These are phyloP conservation scores for Mycena floridula DNA, from an alignment of 768 basidiomycete genomes.

Conservation along the genomic window DNA sequence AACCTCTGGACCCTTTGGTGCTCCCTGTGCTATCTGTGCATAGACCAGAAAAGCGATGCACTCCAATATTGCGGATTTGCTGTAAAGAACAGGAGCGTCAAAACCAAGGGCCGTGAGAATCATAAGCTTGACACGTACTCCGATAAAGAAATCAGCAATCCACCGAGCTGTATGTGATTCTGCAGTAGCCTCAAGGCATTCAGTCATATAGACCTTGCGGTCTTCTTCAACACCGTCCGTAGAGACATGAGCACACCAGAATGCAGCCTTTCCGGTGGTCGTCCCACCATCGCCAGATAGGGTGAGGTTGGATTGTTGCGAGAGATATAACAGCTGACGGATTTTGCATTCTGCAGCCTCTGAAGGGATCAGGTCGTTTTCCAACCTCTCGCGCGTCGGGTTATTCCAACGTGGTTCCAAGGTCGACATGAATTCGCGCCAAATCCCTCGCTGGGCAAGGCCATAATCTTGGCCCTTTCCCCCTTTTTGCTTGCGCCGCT, in stretches of 20 bases:
- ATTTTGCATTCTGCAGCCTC: slow-evolving; percentile 7
- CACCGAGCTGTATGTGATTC: slow-evolving; percentile 23
- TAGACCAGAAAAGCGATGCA: slow-evolving; percentile 13
- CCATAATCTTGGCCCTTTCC: too few relatives aligned
- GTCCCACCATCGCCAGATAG: slow-evolving; percentile 22
- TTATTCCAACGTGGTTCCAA: not conserved
- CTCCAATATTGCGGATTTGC: slow-evolving; percentile 14
- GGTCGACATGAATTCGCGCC: not conserved
- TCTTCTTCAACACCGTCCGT: too few relatives aligned
- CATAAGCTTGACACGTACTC: slow-evolving; percentile 2
- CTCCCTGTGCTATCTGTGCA: slow-evolving; percentile 23
- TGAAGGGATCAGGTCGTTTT: slow-evolving; percentile 10
- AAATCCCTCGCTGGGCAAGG: too few relatives aligned
- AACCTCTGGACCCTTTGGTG: slow-evolving; percentile 9
- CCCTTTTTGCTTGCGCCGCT: too few relatives aligned
- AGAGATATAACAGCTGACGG: slow-evolving; percentile 3
- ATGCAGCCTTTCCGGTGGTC: slow-evolving; percentile 16
- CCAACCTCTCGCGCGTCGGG: slow-evolving; percentile 2
- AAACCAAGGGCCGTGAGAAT: too few relatives aligned
- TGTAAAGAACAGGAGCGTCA: slow-evolving; percentile 4
- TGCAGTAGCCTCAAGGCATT: slow-evolving; percentile 17
- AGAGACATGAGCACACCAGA: slow-evolving; percentile 27
- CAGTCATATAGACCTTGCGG: slow-evolving; percentile 20
- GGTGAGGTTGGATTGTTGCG: slow-evolving; percentile 10
- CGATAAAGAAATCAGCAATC: slow-evolving; percentile 11